Evolutionary conservation across 768 basidiomycete species (phyloP), one percentile per base, ranked within the genome.

Genomic region (Serendipita sp.): DNA sequence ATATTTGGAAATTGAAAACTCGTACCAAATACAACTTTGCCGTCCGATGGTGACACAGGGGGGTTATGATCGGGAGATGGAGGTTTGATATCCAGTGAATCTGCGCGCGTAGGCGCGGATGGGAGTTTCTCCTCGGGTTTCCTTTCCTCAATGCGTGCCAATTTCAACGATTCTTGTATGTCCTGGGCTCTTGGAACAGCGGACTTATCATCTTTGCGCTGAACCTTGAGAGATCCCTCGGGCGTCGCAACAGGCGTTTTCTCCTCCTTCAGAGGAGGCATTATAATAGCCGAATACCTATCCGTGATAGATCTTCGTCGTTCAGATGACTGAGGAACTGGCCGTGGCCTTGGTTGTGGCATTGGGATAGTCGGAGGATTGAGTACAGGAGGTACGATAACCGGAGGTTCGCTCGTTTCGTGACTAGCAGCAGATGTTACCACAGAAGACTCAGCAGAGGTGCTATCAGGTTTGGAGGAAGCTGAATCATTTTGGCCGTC

Each of bases 241-340:
- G 85, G 86, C 1, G 83, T 77, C 11, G 75, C 71, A 11, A 71
- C 73, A 10, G 84, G 85, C 1, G 85, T 86, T 55, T 75, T 77
- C 70, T 84, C 88, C 72, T 90, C 88, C 64, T 79, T 76, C 65
- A 90, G 71, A 3, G 86, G 76, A 27, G 88, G 87, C 69, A 88
- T 73, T 33, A 77, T 74, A 43, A 84, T 77, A 0, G 80, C 77
- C 5, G 85, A 81, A 67, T 85, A 86, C 68, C 77, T 81, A 65
- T 87, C 86, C 67, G 81, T 83, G 67, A 79, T 87, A 37, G 85
- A 83, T 70, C 79, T 83, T 62, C 83, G 79, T 68, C 79, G 83
- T 69, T 89, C 85, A 33, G 72, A 29, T 4, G 15, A n/a, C 36
- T 65, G 55, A 64, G 27, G 8, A 29, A 31, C 63, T 37, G 33